A percentile compares a stretch with the other conserved stretches of the same genome.
phyloP scores from a whole-genome alignment of 768 basidiomycete species.

The Russula griseocarnosa region DNA sequence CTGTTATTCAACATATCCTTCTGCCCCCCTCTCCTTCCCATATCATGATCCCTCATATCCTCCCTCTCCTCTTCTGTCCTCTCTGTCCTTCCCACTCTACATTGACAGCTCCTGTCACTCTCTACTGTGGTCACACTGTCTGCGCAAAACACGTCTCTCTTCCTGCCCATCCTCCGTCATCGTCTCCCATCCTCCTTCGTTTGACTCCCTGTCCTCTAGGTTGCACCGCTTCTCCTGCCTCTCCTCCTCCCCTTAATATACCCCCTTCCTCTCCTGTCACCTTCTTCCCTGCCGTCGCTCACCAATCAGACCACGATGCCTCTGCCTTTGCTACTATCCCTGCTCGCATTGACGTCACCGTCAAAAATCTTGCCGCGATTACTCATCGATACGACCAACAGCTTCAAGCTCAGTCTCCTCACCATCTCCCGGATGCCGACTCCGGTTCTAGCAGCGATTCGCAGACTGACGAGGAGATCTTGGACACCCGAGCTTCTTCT shows the following conservation, averaged over 20 bases:
- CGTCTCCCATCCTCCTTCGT: conserved; percentile 13
- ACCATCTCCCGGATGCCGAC: conserved; percentile 25
- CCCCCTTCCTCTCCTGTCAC: conserved; percentile 39
- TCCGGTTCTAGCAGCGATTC: conserved; percentile 32
- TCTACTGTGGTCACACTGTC: conserved; percentile 81
- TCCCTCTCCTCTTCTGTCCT: conserved; percentile 49
- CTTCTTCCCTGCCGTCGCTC: conserved; percentile 37
- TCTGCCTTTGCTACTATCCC: conserved; percentile 25
- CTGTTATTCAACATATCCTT: conserved; percentile 10
- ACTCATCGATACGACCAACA: conserved; percentile 32
- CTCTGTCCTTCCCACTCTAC: conserved; percentile 42
- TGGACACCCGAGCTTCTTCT: conserved; percentile 24
- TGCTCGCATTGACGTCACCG: conserved; percentile 48
- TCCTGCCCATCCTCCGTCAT: conserved; percentile 16
- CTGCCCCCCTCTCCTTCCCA: neutral
- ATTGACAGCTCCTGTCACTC: conserved; percentile 48
- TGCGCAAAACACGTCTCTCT: conserved; percentile 45
- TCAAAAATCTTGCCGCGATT: conserved; percentile 53
- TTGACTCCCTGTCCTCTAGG: conserved; percentile 35
- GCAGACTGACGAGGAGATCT: conserved; percentile 33
- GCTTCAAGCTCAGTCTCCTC: conserved; percentile 3
- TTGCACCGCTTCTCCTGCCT: conserved; percentile 33
- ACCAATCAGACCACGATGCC: conserved; percentile 13
- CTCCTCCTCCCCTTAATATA: conserved; percentile 38
- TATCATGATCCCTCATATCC: conserved; percentile 29